These are phyloP conservation scores for Sclerotinia minor DNA, from an alignment of 2,329 filamentous ascomycete genomes.

Conservation along the genomic window DNA sequence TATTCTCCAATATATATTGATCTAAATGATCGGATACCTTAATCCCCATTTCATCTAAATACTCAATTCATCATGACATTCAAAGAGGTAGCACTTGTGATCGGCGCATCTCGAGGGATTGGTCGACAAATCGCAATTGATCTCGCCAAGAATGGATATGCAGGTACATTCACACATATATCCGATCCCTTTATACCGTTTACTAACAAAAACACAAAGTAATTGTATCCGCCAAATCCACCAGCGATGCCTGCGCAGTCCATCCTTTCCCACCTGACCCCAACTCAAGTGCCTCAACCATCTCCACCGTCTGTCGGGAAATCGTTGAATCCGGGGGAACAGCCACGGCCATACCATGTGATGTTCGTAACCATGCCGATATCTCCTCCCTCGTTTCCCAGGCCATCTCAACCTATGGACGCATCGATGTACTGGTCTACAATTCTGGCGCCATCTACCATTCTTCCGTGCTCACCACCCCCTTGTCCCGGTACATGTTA, in stretches of 20 bases:
- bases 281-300: constrained; percentile 75
- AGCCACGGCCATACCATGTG: constrained; percentile 67
- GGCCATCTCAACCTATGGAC: constrained; percentile 45
- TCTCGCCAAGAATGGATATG: constrained; percentile 68
- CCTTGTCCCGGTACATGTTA: constrained; percentile 72
- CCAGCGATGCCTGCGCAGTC: constrained; percentile 59
- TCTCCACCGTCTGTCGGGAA: constrained; percentile 75
- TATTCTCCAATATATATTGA: neutral
- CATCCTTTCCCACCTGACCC: constrained; percentile 70
- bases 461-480: constrained; percentile 71
- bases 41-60: neutral
- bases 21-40: neutral
- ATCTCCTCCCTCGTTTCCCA: constrained; percentile 59
- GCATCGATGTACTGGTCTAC: constrained; percentile 75
- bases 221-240: constrained; percentile 74
- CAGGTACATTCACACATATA: constrained; percentile 52
- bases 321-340: constrained; percentile 64
- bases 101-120: constrained; percentile 78
- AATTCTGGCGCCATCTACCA: constrained; percentile 87
- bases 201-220: constrained; percentile 30
- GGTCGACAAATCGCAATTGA: constrained; percentile 75
- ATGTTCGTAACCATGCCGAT: constrained; percentile 63
- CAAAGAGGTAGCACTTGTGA: constrained; percentile 62
- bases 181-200: neutral
- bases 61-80: constrained; percentile 26